A percentile compares a stretch with the other conserved stretches of the same genome.
phyloP scores from a whole-genome alignment of 805 yeast genomes.

The Wilhelminamyces savonicus region DNA sequence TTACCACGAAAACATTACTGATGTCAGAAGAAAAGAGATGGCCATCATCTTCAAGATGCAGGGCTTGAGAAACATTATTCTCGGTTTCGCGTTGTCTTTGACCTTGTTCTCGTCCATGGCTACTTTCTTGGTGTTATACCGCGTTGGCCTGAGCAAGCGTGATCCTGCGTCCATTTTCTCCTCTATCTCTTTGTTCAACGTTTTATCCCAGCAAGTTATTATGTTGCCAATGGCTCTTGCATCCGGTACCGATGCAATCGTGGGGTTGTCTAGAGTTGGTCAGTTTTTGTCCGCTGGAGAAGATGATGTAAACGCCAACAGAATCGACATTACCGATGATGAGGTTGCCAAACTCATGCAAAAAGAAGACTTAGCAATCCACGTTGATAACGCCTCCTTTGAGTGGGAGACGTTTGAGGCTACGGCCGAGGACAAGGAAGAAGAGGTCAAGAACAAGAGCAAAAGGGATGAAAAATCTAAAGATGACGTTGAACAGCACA shows the following conservation, averaged over 20 bases:
- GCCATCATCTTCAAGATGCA: slow-evolving; percentile 55
- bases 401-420: slow-evolving; percentile 50
- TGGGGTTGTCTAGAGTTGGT: slow-evolving; percentile 56
- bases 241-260: slow-evolving; percentile 59
- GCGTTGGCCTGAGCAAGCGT: slow-evolving; percentile 16
- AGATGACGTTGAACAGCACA: slow-evolving; percentile 7
- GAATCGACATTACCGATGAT: slow-evolving; percentile 16
- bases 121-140: slow-evolving; percentile 34
- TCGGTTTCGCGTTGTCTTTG: slow-evolving; percentile 60
- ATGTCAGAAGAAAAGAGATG: slow-evolving; percentile 59
- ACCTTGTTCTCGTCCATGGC: slow-evolving; percentile 71
- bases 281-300: slow-evolving; percentile 43
- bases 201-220: slow-evolving; percentile 55
- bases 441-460: slow-evolving; percentile 23
- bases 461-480: slow-evolving; percentile 4
- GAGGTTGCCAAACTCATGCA: slow-evolving; percentile 18
- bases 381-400: slow-evolving; percentile 49
- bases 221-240: slow-evolving; percentile 68
- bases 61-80: slow-evolving; percentile 48
- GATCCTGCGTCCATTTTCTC: slow-evolving; percentile 64
- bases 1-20: slow-evolving; percentile 50
- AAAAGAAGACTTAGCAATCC: slow-evolving; percentile 35
- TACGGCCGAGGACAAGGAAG: slow-evolving; percentile 10
- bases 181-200: slow-evolving; percentile 62
- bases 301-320: slow-evolving; percentile 26